A percentile compares a stretch with the other conserved stretches of the same genome.
phyloP scores from a whole-genome alignment of 495 filamentous ascomycete genomes.

The Tuber microsphaerosporum region DNA sequence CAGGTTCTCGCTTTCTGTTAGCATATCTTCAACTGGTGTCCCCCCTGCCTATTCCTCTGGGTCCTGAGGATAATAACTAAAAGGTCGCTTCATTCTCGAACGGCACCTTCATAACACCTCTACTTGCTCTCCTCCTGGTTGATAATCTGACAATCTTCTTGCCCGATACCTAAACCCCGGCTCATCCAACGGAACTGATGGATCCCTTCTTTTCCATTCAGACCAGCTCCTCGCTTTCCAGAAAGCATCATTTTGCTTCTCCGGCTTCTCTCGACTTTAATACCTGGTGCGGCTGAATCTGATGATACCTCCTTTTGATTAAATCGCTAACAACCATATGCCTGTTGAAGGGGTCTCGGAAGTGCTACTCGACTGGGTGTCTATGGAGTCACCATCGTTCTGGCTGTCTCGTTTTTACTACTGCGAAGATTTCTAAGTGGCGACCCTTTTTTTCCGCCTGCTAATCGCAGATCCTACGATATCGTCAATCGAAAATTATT shows the following conservation, averaged over 20 bases:
- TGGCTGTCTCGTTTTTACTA: not conserved
- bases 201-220: not conserved
- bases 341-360: conserved; percentile 12
- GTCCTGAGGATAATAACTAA: not conserved
- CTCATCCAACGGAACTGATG: not conserved
- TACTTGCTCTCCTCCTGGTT: not conserved
- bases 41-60: not conserved
- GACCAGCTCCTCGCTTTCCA: not conserved
- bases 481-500: conserved; percentile 37
- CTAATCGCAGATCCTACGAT: conserved; percentile 1
- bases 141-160: not conserved
- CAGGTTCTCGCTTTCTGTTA: not conserved
- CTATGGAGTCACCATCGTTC: conserved; percentile 12
- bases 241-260: not conserved
- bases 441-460: conserved; percentile 1
- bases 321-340: not conserved
- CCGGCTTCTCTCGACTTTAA: not conserved
- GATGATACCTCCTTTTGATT: conserved; percentile 2
- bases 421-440: conserved; percentile 1
- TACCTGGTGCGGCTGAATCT: conserved; percentile 7
- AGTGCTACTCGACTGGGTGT: conserved; percentile 7
- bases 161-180: not conserved
- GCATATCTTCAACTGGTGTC: not conserved
- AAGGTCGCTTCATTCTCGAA: not conserved
- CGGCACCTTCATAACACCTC: not conserved